phyloP scores from a whole-genome alignment of 2,329 filamentous ascomycete species.

The Bipolaris bicolor region DNA sequence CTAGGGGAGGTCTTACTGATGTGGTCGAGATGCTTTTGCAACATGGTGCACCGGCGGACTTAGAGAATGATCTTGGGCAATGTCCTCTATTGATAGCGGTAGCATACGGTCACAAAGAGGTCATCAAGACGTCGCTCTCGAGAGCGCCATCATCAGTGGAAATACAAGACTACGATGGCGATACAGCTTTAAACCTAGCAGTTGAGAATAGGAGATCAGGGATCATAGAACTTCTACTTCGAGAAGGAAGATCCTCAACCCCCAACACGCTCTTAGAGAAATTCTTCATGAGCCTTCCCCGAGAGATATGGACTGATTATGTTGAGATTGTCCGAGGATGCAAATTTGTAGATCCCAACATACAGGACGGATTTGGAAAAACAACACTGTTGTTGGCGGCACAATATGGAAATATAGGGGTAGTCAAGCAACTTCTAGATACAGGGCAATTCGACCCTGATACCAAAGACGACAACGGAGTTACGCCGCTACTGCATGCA shows the following conservation, averaged over 20 bases:
- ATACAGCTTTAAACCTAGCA: neutral
- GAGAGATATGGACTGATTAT: rapidly evolving
- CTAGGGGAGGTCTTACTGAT: neutral
- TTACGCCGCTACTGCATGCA: too few species aligned
- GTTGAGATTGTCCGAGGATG: neutral
- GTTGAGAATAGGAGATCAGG: rapidly evolving
- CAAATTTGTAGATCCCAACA: neutral
- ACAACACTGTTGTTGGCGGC: neutral
- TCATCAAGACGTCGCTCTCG: neutral
- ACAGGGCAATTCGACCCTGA: neutral
- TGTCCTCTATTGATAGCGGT: neutral
- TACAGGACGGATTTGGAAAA: neutral
- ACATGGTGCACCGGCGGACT: neutral
- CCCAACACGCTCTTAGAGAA: too few species aligned
- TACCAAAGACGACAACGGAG: too few species aligned
- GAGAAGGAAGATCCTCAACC: neutral
- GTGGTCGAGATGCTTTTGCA: neutral
- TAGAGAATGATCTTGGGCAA: neutral
- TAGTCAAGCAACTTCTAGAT: neutral
- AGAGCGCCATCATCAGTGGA: neutral
- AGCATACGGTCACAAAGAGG: neutral
- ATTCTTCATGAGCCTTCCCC: neutral
- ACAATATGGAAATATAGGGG: neutral
- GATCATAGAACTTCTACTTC: neutral
- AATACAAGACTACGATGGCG: neutral